Evolutionary conservation across 2,329 filamentous ascomycete genomes (phyloP), one percentile per base, ranked within the genome.

Genomic region (Didymella lethalis): DNA sequence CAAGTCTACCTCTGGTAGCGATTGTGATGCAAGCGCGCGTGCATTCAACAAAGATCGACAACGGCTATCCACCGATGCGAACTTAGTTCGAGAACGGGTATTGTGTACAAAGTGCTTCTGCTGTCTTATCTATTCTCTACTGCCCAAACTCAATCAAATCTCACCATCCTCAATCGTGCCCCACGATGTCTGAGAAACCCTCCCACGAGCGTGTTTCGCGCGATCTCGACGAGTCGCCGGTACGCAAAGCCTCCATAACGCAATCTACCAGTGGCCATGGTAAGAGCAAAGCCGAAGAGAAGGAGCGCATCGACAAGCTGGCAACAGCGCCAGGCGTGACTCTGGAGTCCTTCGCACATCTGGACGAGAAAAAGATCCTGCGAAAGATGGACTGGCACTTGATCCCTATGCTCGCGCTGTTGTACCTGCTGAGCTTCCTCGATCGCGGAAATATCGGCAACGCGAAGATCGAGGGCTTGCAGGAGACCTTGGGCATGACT

Each of bases 361-460:
- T 79, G 6, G 74, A 78, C 53, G 76, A 77, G 54, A 78, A 77
- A 62, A 74, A 73, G 44, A 74, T 79, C 16, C 47, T 79, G 38
- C 70, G 75, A n/a, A 78, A 78, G 58, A 78, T 79, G 75, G 77
- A 79, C 51, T 48, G 75, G 29, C 72, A 72, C 3, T 54, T 79
- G 12, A 76, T 79, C 29, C 77, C 77, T 18, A 75, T 77, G 69
- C 68, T 79, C 3, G 74, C 77, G 0, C 44, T 79, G 0, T 68
- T 79, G 1, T 80, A 79, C 48, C 66, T 79, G 1, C 63, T 79
- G 2, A 72, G 70, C 5, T 79, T 75, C 20, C 62, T 76, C 3
- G 73, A 76, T 18, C 60, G 73, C 18, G 71, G 71, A 18, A 76
- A 75, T 28, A 75, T 76, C 7, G 71, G 71, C 2, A 88, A 85